phyloP scores from a whole-genome alignment of 495 filamentous ascomycete genomes.

The Penicillium psychrofluorescens region DNA sequence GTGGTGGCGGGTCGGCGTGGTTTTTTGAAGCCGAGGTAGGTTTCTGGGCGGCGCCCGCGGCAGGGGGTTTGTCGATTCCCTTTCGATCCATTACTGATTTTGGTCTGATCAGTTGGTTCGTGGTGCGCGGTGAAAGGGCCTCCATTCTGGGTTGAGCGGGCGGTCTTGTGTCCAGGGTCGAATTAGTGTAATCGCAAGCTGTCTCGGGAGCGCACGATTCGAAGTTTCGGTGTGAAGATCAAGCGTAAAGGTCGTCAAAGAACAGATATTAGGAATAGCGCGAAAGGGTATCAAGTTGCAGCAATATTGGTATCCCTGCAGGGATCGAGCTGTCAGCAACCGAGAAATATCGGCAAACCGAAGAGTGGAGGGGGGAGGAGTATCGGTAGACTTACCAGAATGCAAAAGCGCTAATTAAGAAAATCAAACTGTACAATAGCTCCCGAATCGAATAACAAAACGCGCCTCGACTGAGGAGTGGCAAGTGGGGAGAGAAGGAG shows the following conservation, averaged over 20 bases:
- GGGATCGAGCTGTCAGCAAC: conserved; percentile 11
- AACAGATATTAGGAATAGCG: conserved; percentile 6
- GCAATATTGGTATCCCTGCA: conserved; percentile 26
- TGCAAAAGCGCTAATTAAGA: conserved; percentile 25
- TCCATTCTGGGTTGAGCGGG: conserved; percentile 44
- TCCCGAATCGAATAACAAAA: conserved; percentile 8
- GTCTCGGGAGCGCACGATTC: conserved; percentile 11
- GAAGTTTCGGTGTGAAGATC: conserved; percentile 3
- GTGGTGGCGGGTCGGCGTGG: conserved; percentile 70
- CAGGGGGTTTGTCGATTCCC: conserved; percentile 48
- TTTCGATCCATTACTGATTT: conserved; percentile 35
- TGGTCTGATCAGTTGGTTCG: conserved; percentile 49
- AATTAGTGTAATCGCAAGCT: conserved; percentile 10
- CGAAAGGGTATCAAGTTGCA: conserved; percentile 18
- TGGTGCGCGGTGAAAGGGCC: conserved; percentile 64
- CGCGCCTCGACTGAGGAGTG: conserved; percentile 11
- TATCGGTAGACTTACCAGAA: conserved; percentile 9
- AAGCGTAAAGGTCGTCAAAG: conserved; percentile 15
- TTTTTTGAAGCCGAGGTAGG: conserved; percentile 37
- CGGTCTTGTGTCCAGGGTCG: conserved; percentile 6
- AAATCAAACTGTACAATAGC: conserved; percentile 20
- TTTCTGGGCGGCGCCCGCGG: conserved; percentile 35
- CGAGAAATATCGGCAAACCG: conserved; percentile 12
- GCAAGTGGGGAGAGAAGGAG: conserved; percentile 13
- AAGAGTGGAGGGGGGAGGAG: neutral